Evolutionary conservation across 192 early-diverging fungal species (phyloP).

Genomic region (Podila epigama): DNA sequence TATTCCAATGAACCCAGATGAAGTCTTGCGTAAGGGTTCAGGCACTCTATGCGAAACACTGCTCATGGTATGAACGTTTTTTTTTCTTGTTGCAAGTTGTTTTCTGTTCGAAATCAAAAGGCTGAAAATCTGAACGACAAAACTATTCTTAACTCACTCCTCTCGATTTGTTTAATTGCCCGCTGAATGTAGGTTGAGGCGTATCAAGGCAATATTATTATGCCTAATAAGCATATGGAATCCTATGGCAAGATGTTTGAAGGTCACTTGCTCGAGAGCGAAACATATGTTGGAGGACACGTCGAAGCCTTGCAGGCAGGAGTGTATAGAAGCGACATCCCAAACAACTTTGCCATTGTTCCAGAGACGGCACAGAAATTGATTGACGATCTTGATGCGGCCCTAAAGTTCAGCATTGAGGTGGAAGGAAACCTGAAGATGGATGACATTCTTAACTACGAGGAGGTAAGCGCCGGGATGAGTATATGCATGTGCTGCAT

Average conservation of each 20-base stretch:
- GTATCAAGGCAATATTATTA: constrained; percentile 85
- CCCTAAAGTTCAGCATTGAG: constrained; percentile 87
- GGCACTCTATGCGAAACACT: constrained; percentile 97
- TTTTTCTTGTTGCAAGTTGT: too few relatives aligned
- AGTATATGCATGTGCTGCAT: not conserved
- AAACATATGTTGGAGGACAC: constrained; percentile 99
- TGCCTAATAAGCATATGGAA: constrained; percentile 97
- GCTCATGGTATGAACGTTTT: constrained; percentile 79
- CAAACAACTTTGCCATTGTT: constrained; percentile 82
- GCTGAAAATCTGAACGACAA: too few relatives aligned
- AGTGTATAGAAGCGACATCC: constrained; percentile 94
- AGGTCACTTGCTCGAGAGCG: constrained; percentile 88
- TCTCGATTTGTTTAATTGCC: not conserved
- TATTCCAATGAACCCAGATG: constrained; percentile 97
- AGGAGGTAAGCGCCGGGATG: constrained; percentile 68
- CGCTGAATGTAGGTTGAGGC: constrained; percentile 77
- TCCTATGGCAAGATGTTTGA: constrained; percentile 81
- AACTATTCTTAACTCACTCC: not conserved
- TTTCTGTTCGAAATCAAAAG: too few relatives aligned
- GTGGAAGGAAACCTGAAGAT: constrained; percentile 79
- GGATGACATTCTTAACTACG: constrained; percentile 88
- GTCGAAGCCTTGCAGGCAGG: constrained; percentile 99
- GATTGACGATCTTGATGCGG: constrained; percentile 91
- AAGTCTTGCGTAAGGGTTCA: constrained; percentile 94
- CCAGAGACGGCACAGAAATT: constrained; percentile 82